Evolutionary conservation across 2,329 filamentous ascomycete species (phyloP), one percentile per base, ranked within the genome.

Genomic region (Aureobasidium zeae): DNA sequence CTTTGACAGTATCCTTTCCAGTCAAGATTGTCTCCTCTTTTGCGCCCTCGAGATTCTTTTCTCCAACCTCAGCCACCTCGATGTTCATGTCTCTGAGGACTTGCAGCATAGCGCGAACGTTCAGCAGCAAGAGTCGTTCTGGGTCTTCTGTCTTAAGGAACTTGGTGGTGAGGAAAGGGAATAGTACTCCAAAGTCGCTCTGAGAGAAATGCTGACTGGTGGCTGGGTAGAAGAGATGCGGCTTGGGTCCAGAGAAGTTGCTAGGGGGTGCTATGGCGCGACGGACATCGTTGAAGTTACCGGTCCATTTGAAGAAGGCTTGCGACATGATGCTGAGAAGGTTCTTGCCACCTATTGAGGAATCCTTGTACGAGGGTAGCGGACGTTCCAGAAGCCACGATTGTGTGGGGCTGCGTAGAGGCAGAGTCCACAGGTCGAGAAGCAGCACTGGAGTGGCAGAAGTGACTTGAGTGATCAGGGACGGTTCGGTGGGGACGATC

Each of bases 41-140:
- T 4, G 55, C 53, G 4, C 67, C 53, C 37, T 70, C 67, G 25
- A 58, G 38, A 46, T 70, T 67, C 13, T 54, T 46, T 4, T 54
- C 54, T 25, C 62, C 65, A 3, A 62, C 64, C n/a, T 55, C 51
- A 10, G 64, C 64, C 3, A 72, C 61, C 47, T 68, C 60, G 2
- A 63, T 53, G 0, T 63, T 62, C 10, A 53, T 54, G 22, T 69
- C 60, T n/a, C 69, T 55, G 29, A 84, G 61, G 71, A 85, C 50
- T 68, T 96, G 55, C 79, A 95, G 63, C 62, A 95, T 54, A 72
- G 95, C 49, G 63, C 95, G 49, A 75, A 86, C 29, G 79, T 96
- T 65, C 77, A 98, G 68, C 64, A 91, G 57, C 73, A 94, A 63
- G 77, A 94, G 57, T 81, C 86, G 37, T 66, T 95, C 57, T 65